Percentiles rank a stretch among this genome's conserved stretches.
Conservation (phyloP, 2,329 filamentous ascomycete genomes). For the Thelonectria discophora region DNA sequence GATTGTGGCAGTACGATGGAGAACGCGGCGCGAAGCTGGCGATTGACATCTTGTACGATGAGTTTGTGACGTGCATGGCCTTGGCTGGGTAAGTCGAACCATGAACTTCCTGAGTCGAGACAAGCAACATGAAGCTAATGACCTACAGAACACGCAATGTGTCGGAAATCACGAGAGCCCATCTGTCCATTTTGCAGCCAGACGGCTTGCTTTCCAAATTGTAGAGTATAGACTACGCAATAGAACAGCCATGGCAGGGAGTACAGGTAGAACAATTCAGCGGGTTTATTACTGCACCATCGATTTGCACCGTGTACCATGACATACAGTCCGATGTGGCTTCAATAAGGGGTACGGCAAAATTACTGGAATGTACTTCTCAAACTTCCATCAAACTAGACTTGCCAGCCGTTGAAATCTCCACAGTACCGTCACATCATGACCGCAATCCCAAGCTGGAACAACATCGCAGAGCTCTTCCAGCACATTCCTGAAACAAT, state of each 20-base stretch:
- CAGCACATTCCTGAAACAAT: too few relatives aligned
- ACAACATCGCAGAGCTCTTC: too few relatives aligned
- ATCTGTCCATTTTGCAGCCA: conserved; percentile 23
- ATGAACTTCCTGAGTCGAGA: too few relatives aligned
- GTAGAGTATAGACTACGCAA: conserved; percentile 4
- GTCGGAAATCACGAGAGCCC: conserved; percentile 23
- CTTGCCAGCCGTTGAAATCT: too few relatives aligned
- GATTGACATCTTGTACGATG: conserved; percentile 23
- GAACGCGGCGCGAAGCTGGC: conserved; percentile 22
- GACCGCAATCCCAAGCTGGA: too few relatives aligned
- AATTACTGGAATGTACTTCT: too few relatives aligned
- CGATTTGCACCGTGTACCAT: not conserved
- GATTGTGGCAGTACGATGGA: conserved; percentile 23
- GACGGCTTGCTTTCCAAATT: conserved; percentile 22
- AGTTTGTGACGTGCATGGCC: conserved; percentile 26
- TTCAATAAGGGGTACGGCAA: too few relatives aligned
- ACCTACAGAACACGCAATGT: conserved; percentile 9
- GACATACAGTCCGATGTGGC: not conserved
- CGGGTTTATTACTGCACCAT: not conserved
- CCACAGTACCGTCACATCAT: too few relatives aligned
- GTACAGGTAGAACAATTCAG: not conserved
- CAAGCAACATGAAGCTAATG: not conserved
- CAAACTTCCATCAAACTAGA: too few relatives aligned
- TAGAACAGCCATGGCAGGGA: conserved; percentile 3
- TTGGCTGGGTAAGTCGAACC: conserved; percentile 12